A percentile compares a stretch with the other conserved stretches of the same genome.
Evolutionary conservation across 495 filamentous ascomycete species (phyloP).

Genomic region (Bacidia rubella): DNA sequence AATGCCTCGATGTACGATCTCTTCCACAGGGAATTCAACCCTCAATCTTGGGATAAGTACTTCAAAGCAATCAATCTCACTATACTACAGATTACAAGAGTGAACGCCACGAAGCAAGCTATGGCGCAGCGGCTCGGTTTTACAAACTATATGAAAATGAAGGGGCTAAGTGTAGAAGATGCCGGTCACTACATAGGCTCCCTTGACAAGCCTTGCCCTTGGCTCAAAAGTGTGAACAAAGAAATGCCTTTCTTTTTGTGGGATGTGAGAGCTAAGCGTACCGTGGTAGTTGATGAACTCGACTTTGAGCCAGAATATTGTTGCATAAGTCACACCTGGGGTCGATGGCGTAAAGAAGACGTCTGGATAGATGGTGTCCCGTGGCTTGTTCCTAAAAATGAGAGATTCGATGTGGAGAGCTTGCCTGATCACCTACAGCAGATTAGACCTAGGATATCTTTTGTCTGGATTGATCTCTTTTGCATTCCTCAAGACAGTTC

Average conservation of each 20-base stretch:
- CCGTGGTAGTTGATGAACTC: background rate
- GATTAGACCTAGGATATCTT: background rate
- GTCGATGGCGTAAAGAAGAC: background rate
- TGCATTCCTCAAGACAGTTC: constrained; percentile 5
- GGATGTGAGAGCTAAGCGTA: background rate
- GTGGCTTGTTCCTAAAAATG: background rate
- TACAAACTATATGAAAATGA: background rate
- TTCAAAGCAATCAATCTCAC: background rate
- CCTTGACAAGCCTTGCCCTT: background rate
- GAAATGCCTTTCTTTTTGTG: background rate
- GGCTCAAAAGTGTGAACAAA: background rate
- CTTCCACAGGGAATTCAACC: background rate
- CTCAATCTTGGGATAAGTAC: background rate
- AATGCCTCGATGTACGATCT: background rate
- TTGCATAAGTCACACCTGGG: constrained; percentile 4
- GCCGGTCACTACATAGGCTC: background rate
- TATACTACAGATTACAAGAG: background rate
- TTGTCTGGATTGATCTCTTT: constrained; percentile 3
- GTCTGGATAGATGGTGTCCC: background rate
- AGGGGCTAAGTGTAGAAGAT: background rate
- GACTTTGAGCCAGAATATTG: background rate
- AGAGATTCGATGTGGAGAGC: background rate
- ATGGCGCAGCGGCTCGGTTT: background rate
- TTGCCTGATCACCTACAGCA: background rate
- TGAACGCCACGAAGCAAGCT: background rate